A percentile compares a stretch with the other conserved stretches of the same genome.
Conservation (phyloP, 768 basidiomycete species). For the Termitomyces sp. region DNA sequence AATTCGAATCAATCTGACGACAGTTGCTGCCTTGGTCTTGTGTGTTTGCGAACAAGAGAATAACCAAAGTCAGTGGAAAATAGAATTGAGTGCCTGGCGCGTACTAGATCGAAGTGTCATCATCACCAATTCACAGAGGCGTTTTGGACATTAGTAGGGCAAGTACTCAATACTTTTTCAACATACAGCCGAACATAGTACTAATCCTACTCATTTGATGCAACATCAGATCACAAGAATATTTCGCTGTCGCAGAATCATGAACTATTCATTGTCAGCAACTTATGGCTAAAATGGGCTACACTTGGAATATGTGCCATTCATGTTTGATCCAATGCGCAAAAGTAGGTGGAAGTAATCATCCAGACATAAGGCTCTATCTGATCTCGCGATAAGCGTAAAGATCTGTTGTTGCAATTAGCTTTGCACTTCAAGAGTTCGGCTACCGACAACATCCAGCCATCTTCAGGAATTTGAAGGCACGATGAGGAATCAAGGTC, state of each 20-base stretch:
- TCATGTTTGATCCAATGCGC: not conserved
- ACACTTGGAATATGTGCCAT: not conserved
- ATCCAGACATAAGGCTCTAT: slow-evolving; percentile 12
- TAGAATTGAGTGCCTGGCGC: too few species aligned
- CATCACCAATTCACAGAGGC: not conserved
- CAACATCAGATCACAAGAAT: not conserved
- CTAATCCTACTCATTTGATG: not conserved
- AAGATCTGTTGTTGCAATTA: slow-evolving; percentile 2
- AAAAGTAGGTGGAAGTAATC: not conserved
- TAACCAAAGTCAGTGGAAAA: slow-evolving; percentile 2
- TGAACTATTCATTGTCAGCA: not conserved
- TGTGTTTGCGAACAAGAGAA: slow-evolving; percentile 9
- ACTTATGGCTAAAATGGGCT: not conserved
- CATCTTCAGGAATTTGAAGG: not conserved
- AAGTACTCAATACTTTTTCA: not conserved
- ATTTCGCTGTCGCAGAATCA: slow-evolving; percentile 1
- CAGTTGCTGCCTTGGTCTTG: slow-evolving; percentile 1
- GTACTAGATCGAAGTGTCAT: too few species aligned
- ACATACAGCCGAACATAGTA: slow-evolving; percentile 7
- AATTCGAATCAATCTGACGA: too few species aligned
- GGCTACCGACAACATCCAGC: not conserved
- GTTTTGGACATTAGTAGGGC: not conserved
- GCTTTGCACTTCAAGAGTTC: slow-evolving; percentile 10
- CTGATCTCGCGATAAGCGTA: slow-evolving; percentile 1
- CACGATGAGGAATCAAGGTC: slow-evolving; percentile 2